Evolutionary conservation across 164 flowering plant genomes (phyloP).

Genomic region (Euptelea pleiosperma): DNA sequence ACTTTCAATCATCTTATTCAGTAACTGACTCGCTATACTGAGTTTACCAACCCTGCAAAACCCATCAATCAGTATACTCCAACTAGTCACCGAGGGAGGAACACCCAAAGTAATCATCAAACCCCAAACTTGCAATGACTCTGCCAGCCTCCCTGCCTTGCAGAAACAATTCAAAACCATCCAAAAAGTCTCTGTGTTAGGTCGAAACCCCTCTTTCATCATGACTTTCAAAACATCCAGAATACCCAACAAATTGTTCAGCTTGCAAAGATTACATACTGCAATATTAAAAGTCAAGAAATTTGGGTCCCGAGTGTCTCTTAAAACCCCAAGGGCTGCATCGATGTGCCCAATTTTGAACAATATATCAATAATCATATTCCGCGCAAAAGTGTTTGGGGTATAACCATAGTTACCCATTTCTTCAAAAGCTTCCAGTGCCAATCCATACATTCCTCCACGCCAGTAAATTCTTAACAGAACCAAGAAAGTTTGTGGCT

Average conservation of each 20-base stretch:
- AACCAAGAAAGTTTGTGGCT: constrained; percentile 50
- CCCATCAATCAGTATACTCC: constrained; percentile 59
- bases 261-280: constrained; percentile 46
- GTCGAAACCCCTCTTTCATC: constrained; percentile 41
- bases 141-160: constrained; percentile 37
- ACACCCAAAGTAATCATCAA: constrained; percentile 44
- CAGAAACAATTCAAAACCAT: constrained; percentile 49
- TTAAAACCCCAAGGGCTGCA: constrained; percentile 35
- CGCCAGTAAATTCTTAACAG: constrained; percentile 59
- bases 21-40: constrained; percentile 30
- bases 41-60: constrained; percentile 35
- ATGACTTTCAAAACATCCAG: constrained; percentile 31
- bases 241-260: constrained; percentile 31
- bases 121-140: constrained; percentile 47
- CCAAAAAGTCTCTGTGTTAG: constrained; percentile 35
- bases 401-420: constrained; percentile 45
- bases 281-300: constrained; percentile 54
- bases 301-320: constrained; percentile 36
- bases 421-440: constrained; percentile 45
- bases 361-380: constrained; percentile 50
- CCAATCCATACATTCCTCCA: constrained; percentile 44
- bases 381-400: constrained; percentile 50
- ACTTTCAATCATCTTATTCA: constrained; percentile 43
- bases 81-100: constrained; percentile 34
- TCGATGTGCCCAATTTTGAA: constrained; percentile 41